Evolutionary conservation across 768 basidiomycete species (phyloP).

Genomic region (Nevesoporus exiguus): DNA sequence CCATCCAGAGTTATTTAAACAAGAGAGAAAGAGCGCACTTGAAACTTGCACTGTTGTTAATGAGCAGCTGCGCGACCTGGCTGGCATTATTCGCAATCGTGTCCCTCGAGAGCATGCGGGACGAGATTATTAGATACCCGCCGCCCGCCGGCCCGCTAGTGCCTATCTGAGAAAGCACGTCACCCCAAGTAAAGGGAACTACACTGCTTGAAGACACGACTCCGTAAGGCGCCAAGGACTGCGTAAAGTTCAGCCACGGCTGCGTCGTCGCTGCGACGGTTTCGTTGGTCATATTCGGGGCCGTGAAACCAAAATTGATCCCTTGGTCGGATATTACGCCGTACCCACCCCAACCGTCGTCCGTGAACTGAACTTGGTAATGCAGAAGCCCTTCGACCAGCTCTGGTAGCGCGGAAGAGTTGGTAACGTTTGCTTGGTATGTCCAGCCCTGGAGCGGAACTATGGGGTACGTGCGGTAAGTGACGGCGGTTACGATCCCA

Average conservation of each 20-base stretch:
- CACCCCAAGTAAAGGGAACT: constrained; percentile 18
- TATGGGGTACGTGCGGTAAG: constrained; percentile 43
- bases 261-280: constrained; percentile 34
- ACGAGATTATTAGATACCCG: constrained; percentile 3
- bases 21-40: constrained; percentile 4
- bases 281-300: constrained; percentile 36
- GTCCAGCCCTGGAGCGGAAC: constrained; percentile 33
- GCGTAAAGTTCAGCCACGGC: constrained; percentile 31
- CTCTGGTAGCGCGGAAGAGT: constrained; percentile 26
- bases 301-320: constrained; percentile 25
- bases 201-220: not conserved
- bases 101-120: constrained; percentile 34
- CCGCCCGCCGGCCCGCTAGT: constrained; percentile 18
- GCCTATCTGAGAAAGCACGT: constrained; percentile 17
- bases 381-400: constrained; percentile 36
- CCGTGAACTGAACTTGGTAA: constrained; percentile 28
- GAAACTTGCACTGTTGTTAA: not conserved
- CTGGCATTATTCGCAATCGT: constrained; percentile 20
- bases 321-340: constrained; percentile 4
- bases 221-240: constrained; percentile 7
- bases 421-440: constrained; percentile 33
- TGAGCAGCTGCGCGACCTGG: constrained; percentile 23
- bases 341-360: constrained; percentile 45
- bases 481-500: constrained; percentile 46
- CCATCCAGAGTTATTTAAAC: not conserved